Evolutionary conservation across 345 rosid genomes (phyloP).

Genomic region (Cardamine resedifolia): DNA sequence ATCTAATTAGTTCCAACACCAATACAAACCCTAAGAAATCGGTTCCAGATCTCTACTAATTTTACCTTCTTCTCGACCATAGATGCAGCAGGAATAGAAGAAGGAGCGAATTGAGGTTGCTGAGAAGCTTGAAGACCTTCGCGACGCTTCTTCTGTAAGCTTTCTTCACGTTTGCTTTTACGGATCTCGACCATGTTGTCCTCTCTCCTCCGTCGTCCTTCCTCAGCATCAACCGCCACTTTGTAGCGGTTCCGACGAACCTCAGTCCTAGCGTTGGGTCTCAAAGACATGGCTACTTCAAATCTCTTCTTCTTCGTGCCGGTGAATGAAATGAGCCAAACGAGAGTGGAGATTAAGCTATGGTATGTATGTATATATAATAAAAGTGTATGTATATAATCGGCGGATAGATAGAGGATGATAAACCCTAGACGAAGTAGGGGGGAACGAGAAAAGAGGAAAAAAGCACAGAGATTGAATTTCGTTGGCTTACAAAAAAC

Average conservation of each 20-base stretch:
- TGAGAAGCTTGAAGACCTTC: slow-evolving; percentile 65
- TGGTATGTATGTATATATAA: background rate
- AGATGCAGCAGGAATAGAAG: slow-evolving; percentile 46
- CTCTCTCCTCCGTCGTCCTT: slow-evolving; percentile 84
- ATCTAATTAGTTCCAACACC: background rate
- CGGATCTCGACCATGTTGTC: slow-evolving; percentile 97
- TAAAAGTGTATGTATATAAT: slow-evolving; percentile 16
- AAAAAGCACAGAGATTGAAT: background rate
- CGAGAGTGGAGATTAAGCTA: background rate
- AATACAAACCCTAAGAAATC: background rate
- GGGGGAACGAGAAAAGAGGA: slow-evolving; percentile 23
- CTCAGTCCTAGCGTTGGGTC: slow-evolving; percentile 75
- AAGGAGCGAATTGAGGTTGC: slow-evolving; percentile 38
- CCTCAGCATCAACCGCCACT: slow-evolving; percentile 82
- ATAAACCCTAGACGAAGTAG: slow-evolving; percentile 30
- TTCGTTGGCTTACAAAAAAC: slow-evolving; percentile 15
- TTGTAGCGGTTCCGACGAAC: slow-evolving; percentile 74
- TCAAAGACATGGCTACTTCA: slow-evolving; percentile 56
- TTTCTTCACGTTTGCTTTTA: slow-evolving; percentile 78
- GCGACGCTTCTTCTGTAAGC: slow-evolving; percentile 84
- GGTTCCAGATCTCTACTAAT: slow-evolving; percentile 12
- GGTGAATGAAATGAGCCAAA: background rate
- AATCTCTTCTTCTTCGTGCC: background rate
- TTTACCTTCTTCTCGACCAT: slow-evolving; percentile 66
- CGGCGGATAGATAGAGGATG: slow-evolving; percentile 28